phyloP scores from a whole-genome alignment of 1,284 basidiomycete genomes.

The Tilletia indica region DNA sequence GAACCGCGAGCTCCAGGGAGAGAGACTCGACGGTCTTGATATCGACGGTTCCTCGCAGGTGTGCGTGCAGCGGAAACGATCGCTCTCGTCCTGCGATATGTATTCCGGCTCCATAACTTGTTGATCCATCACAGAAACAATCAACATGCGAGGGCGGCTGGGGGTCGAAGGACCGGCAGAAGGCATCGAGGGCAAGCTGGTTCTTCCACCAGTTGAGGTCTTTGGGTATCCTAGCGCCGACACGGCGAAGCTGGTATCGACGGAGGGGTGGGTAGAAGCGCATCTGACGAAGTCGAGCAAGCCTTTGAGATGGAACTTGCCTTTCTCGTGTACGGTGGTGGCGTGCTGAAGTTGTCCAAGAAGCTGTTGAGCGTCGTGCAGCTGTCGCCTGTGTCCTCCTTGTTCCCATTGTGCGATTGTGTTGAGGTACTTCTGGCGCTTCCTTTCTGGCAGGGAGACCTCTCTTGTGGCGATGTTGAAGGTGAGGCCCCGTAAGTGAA shows the following conservation, averaged over 20 bases:
- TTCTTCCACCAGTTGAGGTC: not conserved
- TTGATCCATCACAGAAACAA: not conserved
- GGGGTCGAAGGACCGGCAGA: slow-evolving; percentile 2
- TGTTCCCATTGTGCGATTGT: not conserved
- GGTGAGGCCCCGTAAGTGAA: not conserved
- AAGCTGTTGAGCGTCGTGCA: too few species aligned
- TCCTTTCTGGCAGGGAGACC: not conserved
- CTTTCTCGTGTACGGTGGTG: not conserved
- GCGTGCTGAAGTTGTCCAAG: too few species aligned
- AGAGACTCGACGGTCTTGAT: not conserved
- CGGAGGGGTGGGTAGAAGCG: not conserved
- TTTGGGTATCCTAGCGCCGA: not conserved
- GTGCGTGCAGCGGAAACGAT: not conserved
- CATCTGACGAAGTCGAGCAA: not conserved
- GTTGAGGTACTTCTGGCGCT: not conserved
- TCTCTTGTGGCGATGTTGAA: not conserved
- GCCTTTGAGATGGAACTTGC: not conserved
- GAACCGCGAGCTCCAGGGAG: not conserved
- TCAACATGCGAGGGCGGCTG: not conserved
- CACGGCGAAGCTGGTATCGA: not conserved
- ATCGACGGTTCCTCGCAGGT: not conserved
- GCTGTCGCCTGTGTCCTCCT: too few species aligned
- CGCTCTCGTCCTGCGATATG: not conserved
- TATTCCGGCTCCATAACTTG: not conserved
- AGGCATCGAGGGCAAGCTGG: not conserved